Evolutionary conservation across 2,329 filamentous ascomycete genomes (phyloP), one percentile per base, ranked within the genome.

Genomic region (Phyllosticta citrichinensis): DNA sequence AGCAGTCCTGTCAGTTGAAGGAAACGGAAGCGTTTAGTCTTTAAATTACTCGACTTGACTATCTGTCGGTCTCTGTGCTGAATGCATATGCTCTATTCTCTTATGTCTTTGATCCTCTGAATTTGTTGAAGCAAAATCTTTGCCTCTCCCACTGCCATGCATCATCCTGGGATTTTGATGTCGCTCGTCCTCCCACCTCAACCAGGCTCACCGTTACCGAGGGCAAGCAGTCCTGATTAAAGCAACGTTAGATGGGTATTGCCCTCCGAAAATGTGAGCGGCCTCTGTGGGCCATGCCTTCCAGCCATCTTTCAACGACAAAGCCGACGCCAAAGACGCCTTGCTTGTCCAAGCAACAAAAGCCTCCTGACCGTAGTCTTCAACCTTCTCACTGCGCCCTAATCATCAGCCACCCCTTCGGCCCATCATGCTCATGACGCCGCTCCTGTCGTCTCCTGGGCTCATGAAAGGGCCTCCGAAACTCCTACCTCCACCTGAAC

Each of bases 371-470:
- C 40, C 40, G 17, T 47, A 12, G 12, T 33, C 17, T 47, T 47
- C 40, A 47, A 47, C 6, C 40, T n/a, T n/a, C 17, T n/a, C 40
- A 2, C n/a, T 6, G 5, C 40, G 17, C 4, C 6, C 4, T 6
- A 58, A 52, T 58, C 17, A 25, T 51, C 20, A 24, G 9, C 50
- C 50, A 25, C 47, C 56, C 60, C 56, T 33, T 8, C n/a, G 58
- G 24, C 55, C 24, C 52, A 53, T 53, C 20, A 22, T 27, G 52
- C 52, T 19, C 52, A 24, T 53, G 12, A 53, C 12, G 19, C 52
- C 30, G 11, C 27, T 40, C 51, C 50, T 52, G 6, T 54, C 59
- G 30, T 61, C 59, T 20, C 55, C 59, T 5, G 59, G 59, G 17
- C 55, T 61, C 30, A 47, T 55, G 24, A 56, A 61, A 22, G 59